phyloP scores from a whole-genome alignment of 2,329 filamentous ascomycete species.

The Trichoderma atrobrunneum region DNA sequence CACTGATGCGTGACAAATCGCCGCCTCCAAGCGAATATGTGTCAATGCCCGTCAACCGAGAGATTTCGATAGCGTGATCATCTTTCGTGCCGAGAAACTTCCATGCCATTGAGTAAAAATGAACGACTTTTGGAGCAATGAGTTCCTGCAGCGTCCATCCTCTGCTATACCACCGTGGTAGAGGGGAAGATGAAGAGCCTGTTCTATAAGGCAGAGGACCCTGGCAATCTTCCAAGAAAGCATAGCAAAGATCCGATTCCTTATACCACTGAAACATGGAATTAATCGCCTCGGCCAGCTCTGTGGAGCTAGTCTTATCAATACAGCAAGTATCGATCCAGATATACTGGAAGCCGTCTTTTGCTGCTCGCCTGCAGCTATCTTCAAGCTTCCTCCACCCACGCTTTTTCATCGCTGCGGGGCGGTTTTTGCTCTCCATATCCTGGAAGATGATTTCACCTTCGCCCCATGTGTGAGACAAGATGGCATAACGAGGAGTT shows the following conservation, averaged over 20 bases:
- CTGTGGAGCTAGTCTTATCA: conserved; percentile 28
- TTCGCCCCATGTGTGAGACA: conserved; percentile 32
- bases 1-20: neutral
- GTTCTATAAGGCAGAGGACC: conserved; percentile 14
- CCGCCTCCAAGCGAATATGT: neutral
- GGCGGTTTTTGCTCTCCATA: conserved; percentile 11
- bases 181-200: neutral
- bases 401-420: conserved; percentile 7
- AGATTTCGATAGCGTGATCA: neutral
- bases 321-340: conserved; percentile 34
- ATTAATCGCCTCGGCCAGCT: conserved; percentile 20
- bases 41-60: neutral
- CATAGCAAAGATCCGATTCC: neutral
- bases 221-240: conserved; percentile 20
- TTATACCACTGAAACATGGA: neutral
- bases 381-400: conserved; percentile 25
- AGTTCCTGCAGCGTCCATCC: conserved; percentile 59
- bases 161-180: conserved; percentile 34
- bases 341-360: conserved; percentile 26
- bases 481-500: conserved; percentile 28
- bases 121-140: neutral
- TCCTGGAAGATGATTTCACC: conserved; percentile 31
- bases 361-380: conserved; percentile 23
- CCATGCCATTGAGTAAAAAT: neutral
- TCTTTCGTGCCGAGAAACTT: neutral